Evolutionary conservation across 2,329 filamentous ascomycete species (phyloP).

Genomic region (Colletotrichum theobromicola): DNA sequence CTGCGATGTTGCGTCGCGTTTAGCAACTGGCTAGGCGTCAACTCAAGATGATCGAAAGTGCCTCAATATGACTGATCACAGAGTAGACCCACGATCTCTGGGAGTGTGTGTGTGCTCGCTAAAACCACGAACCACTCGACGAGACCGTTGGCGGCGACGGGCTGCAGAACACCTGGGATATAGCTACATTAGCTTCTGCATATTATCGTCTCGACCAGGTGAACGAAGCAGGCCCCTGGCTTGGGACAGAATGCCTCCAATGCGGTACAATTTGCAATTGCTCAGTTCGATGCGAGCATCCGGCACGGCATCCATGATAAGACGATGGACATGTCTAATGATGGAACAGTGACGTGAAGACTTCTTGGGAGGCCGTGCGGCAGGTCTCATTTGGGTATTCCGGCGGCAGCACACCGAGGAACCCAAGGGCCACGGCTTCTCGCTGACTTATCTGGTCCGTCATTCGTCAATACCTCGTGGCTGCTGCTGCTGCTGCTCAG

Average conservation of each 20-base stretch:
- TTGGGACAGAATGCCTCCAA: background rate
- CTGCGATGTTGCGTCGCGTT: background rate
- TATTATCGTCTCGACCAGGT: background rate
- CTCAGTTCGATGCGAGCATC: background rate
- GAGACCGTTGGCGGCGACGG: background rate
- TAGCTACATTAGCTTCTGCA: background rate
- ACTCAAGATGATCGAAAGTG: background rate
- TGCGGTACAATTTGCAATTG: background rate
- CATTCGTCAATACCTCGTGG: background rate
- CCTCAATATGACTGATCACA: slow-evolving; percentile 12
- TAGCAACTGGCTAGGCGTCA: background rate
- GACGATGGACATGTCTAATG: background rate
- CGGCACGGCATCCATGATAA: background rate
- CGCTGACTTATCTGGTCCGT: background rate
- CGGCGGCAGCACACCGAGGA: background rate
- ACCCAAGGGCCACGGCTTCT: background rate
- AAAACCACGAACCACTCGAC: background rate
- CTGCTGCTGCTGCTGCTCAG: background rate
- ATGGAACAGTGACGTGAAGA: background rate
- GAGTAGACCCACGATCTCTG: background rate
- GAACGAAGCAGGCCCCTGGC: background rate
- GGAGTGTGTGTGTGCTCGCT: background rate
- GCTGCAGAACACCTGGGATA: background rate
- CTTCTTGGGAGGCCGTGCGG: background rate
- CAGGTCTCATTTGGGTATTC: background rate